These are phyloP conservation scores for Xylaria intraflava DNA, from an alignment of 495 filamentous ascomycete species.

Conservation along the genomic window DNA sequence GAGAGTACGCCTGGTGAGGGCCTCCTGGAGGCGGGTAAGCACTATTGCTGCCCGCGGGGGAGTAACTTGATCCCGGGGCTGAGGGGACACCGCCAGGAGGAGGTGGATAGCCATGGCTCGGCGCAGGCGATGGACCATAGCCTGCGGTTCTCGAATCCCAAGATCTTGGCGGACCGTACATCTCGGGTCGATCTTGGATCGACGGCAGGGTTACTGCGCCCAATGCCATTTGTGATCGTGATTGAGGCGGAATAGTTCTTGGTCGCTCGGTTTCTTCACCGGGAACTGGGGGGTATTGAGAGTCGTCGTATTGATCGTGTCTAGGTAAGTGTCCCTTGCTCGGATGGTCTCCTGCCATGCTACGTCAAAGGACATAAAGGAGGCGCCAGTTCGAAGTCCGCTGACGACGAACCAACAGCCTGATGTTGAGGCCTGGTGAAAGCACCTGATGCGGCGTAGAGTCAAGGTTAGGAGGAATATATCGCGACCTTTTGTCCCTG, in stretches of 20 bases:
- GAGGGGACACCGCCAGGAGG: conserved; percentile 15
- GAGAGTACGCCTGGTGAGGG: conserved; percentile 17
- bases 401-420: conserved; percentile 6
- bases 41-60: conserved; percentile 15
- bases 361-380: conserved; percentile 21
- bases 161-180: not conserved
- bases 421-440: not conserved
- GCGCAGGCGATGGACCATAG: conserved; percentile 21
- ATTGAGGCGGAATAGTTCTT: conserved; percentile 26
- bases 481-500: not conserved
- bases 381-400: conserved; percentile 21
- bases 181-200: conserved; percentile 26
- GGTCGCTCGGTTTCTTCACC: conserved; percentile 40
- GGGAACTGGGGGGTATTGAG: conserved; percentile 43
- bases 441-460: not conserved
- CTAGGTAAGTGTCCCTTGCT: conserved; percentile 29
- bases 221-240: conserved; percentile 25
- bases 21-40: conserved; percentile 17
- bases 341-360: conserved; percentile 39
- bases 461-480: not conserved
- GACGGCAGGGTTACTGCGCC: conserved; percentile 31
- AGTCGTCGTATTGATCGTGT: conserved; percentile 29
- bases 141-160: not conserved
- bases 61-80: conserved; percentile 11
- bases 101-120: conserved; percentile 23